These are phyloP conservation scores for Colletotrichum sp. DNA, from an alignment of 2,329 filamentous ascomycete species.

Conservation along the genomic window DNA sequence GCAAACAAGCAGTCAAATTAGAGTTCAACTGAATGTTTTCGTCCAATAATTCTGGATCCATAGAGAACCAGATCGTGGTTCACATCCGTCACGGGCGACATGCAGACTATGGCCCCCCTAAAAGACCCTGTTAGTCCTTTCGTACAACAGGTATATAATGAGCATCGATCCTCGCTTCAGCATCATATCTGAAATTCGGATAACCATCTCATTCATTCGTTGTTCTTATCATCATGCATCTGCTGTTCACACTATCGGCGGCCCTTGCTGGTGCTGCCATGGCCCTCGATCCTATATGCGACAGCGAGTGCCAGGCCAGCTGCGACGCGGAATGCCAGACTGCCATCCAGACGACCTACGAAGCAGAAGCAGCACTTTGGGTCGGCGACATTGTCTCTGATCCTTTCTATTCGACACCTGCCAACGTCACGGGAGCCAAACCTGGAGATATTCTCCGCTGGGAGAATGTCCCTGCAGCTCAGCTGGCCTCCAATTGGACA, in stretches of 20 bases:
- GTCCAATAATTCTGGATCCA: neutral
- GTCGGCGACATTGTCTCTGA: neutral
- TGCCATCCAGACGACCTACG: slow-evolving; percentile 1
- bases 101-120: neutral
- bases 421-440: neutral
- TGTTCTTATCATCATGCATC: neutral
- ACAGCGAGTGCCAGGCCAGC: neutral
- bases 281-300: neutral
- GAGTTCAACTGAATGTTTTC: neutral
- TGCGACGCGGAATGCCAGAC: neutral
- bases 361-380: neutral
- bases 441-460: slow-evolving; percentile 1
- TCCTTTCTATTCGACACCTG: neutral
- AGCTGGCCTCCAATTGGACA: slow-evolving; percentile 15
- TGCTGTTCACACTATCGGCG: neutral
- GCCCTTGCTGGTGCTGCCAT: neutral
- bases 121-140: neutral
- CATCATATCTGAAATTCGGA: neutral
- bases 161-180: neutral
- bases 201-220: neutral
- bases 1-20: neutral
- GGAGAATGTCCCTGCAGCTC: slow-evolving; percentile 12
- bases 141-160: neutral
- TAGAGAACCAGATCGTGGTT: neutral
- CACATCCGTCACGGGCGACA: neutral